Base-by-base conservation (phyloP, 371 early-diverging fungal species). In the Mucor lusitanicus region DNA sequence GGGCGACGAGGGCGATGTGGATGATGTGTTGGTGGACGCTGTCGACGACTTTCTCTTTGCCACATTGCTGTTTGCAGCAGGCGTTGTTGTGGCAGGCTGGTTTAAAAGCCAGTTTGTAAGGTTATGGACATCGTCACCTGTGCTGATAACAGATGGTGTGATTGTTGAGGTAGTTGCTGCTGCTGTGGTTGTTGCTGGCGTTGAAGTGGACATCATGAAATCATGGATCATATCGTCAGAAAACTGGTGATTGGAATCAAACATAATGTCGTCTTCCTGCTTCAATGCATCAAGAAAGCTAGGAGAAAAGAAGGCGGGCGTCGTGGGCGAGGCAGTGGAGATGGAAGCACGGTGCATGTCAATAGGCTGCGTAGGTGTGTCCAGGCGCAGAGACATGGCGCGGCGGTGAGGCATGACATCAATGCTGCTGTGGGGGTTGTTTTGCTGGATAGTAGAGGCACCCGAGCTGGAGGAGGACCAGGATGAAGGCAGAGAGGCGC, bases 291-390 rank as follows among this genome's bases (percentile, higher is more conserved):
- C 87, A 37, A 85, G 72, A 50, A 88, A 88, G 33, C 84, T 84
- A 17, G 89, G 88, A 25, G 89, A 84, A 48, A 88, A 88, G 75
- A 88, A 87, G 21, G 83, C 85, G 0, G 88, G 88, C 9, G 88
- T 89, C 9, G 82, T 79, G 3, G 87, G 85, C 12, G 77, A 70
- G 11, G 70, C 63, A 35, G 39, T 60, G 48, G 63, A 68, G 63
- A 53, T 58, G 30, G 61, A 71, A 37, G 57, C 44, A 50, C 28
- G 68, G 17, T 55, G 63, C 33, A 65, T 48, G 25, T 65, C 65
- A 64, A 63, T 30, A 39, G 42, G 68, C 35, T 58, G 66, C n/a
- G 37, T 71, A 9, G 56, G 25, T 19, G 73, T 71, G 30, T 79
- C 79, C 21, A 79, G 55, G 2, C 76, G 65, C 21, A 75, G 63